Base-by-base conservation (phyloP, 169 alveolate species). In the Blepharisma undulans region DNA sequence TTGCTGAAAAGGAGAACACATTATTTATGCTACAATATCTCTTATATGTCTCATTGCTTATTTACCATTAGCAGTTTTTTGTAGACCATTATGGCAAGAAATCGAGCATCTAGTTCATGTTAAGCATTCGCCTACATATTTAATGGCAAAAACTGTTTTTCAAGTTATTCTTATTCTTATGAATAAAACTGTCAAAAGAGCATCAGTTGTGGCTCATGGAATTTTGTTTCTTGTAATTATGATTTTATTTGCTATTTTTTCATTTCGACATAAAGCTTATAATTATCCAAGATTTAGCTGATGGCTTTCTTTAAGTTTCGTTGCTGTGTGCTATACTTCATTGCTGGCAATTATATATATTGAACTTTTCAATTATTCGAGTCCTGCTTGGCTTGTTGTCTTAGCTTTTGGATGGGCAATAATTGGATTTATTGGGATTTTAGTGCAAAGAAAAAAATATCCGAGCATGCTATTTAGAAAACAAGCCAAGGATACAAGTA, bases 1-100 rank as follows among this genome's bases (percentile, higher is more conserved):
- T 59, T 84, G 89, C 89, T 84, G 89, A 76, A 48, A 22, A 36
- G 89, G 77, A 22, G 29, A 32, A 12, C 89, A 84, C 36, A 72
- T 84, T n/a, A 48, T 22, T 10, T 84, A 36, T 32, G 33, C 86
- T 29, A 6, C 60, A 78, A 29, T 78, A 14, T 25, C 71, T 25
- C 12, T 78, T 7, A 14, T 78, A 3, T 27, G 61, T 4, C 60
- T 78, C 7, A 21, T 34, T 0, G 16, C 27, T 32, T 78, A 27
- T 78, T 7, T 14, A 21, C 89, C 89, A 2, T 48, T 59, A n/a
- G 29, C 77, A 32, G 29, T 84, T 0, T 84, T 32, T 84, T 33
- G 33, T 32, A 84, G 89, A 29, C 89, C 89, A 3, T 10, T 84
- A 4, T 84, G 89, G 89, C 77, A 84, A n/a, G 77, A 48, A 21